These are phyloP conservation scores for Pythium sp. DNA, from an alignment of 352 stramenopile genomes.

Conservation along the genomic window DNA sequence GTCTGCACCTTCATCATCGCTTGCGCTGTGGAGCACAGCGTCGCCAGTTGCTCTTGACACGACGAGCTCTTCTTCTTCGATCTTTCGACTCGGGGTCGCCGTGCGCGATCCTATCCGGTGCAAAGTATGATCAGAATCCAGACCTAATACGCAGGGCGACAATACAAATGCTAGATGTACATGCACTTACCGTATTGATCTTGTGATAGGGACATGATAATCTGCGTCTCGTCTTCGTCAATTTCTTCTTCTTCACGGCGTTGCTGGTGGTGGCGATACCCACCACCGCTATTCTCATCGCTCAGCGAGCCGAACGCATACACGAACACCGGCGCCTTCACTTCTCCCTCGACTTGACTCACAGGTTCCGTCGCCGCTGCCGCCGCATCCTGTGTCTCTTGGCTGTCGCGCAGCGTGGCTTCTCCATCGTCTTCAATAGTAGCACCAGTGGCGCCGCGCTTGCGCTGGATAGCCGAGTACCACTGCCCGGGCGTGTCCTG, in stretches of 20 bases:
- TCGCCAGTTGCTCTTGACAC: constrained; percentile 15
- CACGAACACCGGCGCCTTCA: constrained; percentile 41
- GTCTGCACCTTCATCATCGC: constrained; percentile 33
- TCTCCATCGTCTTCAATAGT: constrained; percentile 29
- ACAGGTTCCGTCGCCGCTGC: constrained; percentile 18
- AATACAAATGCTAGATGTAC: background rate
- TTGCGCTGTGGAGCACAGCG: constrained; percentile 3
- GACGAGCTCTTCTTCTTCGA: constrained; percentile 50
- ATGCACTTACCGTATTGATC: constrained; percentile 35
- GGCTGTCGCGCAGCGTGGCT: constrained; percentile 47
- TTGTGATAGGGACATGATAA: constrained; percentile 70
- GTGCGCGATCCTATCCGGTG: constrained; percentile 7
- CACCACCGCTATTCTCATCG: constrained; percentile 12
- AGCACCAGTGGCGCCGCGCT: constrained; percentile 31
- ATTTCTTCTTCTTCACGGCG: constrained; percentile 29
- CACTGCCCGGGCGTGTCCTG: constrained; percentile 50
- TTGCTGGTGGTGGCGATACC: constrained; percentile 17
- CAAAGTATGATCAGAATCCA: background rate
- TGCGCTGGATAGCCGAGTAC: constrained; percentile 29
- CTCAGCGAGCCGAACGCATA: constrained; percentile 25
- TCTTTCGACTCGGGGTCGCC: constrained; percentile 19
- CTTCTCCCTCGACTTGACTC: constrained; percentile 18
- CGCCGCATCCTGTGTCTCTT: constrained; percentile 29
- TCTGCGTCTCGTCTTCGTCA: constrained; percentile 83
- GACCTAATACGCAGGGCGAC: background rate